phyloP scores from a whole-genome alignment of 2,329 filamentous ascomycete species.

The Aaosphaeria arxii region DNA sequence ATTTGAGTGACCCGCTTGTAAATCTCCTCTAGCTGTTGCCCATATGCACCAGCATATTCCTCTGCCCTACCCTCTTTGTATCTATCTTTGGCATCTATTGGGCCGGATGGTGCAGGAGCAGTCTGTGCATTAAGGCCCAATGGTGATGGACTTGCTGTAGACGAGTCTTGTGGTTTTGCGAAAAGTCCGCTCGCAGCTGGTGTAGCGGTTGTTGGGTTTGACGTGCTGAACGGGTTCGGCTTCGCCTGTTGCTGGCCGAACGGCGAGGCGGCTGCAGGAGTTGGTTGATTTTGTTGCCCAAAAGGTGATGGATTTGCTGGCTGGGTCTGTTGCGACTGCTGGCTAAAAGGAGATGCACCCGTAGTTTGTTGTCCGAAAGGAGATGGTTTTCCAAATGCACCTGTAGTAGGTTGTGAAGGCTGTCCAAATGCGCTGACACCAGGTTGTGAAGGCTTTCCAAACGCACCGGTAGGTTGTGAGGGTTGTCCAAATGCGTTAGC shows the following conservation, averaged over 20 bases:
- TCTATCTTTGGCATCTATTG: constrained; percentile 37
- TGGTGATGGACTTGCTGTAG: constrained; percentile 7
- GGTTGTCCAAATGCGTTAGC: constrained; percentile 43
- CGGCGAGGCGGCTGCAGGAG: constrained; percentile 17
- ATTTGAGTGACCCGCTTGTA: constrained; percentile 65
- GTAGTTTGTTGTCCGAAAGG: constrained; percentile 12
- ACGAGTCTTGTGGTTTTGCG: constrained; percentile 9
- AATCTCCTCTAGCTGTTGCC: constrained; percentile 51
- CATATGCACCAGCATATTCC: constrained; percentile 58
- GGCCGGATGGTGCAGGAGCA: constrained; percentile 2
- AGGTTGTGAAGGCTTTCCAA: constrained; percentile 44
- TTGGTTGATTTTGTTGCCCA: constrained; percentile 10
- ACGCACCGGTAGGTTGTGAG: constrained; percentile 38
- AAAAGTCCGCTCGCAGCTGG: constrained; percentile 20
- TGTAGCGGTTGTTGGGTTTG: constrained; percentile 7
- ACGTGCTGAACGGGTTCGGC: constrained; percentile 28
- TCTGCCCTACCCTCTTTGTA: constrained; percentile 60
- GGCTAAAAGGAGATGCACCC: constrained; percentile 20
- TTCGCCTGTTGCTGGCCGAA: constrained; percentile 10
- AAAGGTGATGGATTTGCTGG: constrained; percentile 9
- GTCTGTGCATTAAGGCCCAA: constrained; percentile 1
- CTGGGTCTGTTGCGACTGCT: constrained; percentile 18
- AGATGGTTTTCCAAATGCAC: constrained; percentile 23
- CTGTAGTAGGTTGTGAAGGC: constrained; percentile 7
- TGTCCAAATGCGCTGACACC: constrained; percentile 24